Conservation (phyloP, 176 grass and related monocot species). For the Saccharum spontaneum region DNA sequence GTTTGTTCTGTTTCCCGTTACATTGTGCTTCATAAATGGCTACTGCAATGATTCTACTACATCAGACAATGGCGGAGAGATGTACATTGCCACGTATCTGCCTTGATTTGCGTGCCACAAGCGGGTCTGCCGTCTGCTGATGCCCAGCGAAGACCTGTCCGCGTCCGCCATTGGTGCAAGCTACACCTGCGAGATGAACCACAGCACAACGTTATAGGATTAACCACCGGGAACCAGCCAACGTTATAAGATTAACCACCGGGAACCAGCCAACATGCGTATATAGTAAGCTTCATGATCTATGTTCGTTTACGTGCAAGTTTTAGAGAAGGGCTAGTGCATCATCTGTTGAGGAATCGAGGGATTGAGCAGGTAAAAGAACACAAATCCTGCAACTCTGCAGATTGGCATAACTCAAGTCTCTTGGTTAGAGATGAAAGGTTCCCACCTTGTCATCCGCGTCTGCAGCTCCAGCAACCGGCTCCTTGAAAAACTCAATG, state of each 20-base stretch:
- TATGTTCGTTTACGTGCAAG: not conserved
- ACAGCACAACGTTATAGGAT: not conserved
- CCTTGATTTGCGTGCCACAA: not conserved
- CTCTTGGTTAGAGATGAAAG: not conserved
- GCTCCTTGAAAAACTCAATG: constrained; percentile 56
- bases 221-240: not conserved
- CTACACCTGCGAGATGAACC: constrained; percentile 29
- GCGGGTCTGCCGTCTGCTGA: not conserved
- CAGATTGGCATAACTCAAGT: not conserved
- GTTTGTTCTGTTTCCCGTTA: not conserved
- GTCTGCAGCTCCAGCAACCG: not conserved
- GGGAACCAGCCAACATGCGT: not conserved
- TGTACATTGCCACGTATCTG: not conserved
- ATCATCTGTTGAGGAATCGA: not conserved
- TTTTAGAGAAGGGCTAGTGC: not conserved
- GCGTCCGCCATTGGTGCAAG: not conserved
- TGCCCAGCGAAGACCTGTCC: not conserved
- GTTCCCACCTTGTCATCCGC: constrained; percentile 19
- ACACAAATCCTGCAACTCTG: not conserved
- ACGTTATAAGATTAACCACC: not conserved
- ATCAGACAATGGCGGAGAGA: not conserved
- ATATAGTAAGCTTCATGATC: not conserved
- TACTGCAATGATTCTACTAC: not conserved
- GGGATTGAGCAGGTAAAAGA: not conserved
- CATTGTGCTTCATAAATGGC: not conserved